These are phyloP conservation scores for Penicillium sp. DNA, from an alignment of 2,329 filamentous ascomycete genomes.

Conservation along the genomic window DNA sequence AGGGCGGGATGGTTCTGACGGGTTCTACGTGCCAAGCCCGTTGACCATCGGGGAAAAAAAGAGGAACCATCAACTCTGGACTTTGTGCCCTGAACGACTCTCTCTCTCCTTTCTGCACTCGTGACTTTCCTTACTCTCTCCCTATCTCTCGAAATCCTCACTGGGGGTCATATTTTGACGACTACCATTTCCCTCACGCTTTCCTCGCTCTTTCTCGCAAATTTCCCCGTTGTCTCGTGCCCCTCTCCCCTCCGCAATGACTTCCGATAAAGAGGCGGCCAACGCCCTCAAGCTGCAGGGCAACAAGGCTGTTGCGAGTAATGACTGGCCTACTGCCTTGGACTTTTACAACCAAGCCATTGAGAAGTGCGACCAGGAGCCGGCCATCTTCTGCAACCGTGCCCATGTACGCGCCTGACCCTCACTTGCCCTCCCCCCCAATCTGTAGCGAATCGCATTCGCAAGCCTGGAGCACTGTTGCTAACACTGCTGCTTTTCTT, in stretches of 20 bases:
- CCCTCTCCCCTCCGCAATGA: constrained; percentile 38
- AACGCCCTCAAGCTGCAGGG: constrained; percentile 88
- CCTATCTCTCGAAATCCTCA: not conserved
- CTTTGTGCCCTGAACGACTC: not conserved
- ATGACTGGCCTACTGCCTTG: constrained; percentile 83
- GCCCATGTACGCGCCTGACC: constrained; percentile 72
- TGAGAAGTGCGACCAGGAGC: constrained; percentile 77
- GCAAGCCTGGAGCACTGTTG: not conserved
- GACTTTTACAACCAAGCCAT: constrained; percentile 89
- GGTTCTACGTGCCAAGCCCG: constrained; percentile 34
- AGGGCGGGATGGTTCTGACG: constrained; percentile 27
- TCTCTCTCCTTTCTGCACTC: not conserved
- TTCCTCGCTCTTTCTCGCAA: not conserved
- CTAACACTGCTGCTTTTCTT: constrained; percentile 5
- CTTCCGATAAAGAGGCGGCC: constrained; percentile 66
- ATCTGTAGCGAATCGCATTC: constrained; percentile 2
- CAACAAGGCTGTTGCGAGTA: constrained; percentile 86
- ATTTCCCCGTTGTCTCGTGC: constrained; percentile 29
- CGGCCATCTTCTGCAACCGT: constrained; percentile 91
- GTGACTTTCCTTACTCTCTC: not conserved
- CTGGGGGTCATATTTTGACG: not conserved
- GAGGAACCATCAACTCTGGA: not conserved
- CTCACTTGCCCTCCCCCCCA: constrained; percentile 24
- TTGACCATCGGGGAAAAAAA: constrained; percentile 27
- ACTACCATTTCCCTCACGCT: not conserved